Percentiles rank a stretch among this genome's conserved stretches.
These are phyloP conservation scores for Thelonectria blattea DNA, from an alignment of 2,329 filamentous ascomycete genomes.

Conservation along the genomic window DNA sequence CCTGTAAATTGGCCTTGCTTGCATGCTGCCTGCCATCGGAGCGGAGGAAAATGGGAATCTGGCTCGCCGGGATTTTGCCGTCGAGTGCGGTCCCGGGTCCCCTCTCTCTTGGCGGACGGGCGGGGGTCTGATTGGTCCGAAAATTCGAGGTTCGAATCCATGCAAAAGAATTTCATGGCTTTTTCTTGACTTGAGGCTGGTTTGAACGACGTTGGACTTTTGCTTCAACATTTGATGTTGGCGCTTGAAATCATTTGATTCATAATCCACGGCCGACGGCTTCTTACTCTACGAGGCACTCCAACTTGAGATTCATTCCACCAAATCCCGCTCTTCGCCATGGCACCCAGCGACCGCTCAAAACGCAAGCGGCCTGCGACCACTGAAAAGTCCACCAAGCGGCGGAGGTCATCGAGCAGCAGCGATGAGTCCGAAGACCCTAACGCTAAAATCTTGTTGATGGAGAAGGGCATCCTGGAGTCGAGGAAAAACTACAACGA, in stretches of 20 bases:
- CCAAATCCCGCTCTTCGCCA: constrained; percentile 22
- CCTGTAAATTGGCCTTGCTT: constrained; percentile 8
- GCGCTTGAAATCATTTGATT: not conserved
- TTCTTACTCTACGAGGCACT: not conserved
- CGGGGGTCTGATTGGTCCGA: constrained; percentile 38
- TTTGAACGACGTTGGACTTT: constrained; percentile 3
- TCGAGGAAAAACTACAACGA: constrained; percentile 94
- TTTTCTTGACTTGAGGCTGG: constrained; percentile 26
- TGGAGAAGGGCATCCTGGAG: constrained; percentile 83
- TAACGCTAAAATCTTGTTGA: constrained; percentile 70
- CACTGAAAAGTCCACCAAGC: constrained; percentile 56
- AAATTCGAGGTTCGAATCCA: constrained; percentile 31
- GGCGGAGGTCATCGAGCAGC: constrained; percentile 55
- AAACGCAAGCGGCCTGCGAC: constrained; percentile 60
- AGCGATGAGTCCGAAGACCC: constrained; percentile 58
- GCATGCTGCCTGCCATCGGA: constrained; percentile 12
- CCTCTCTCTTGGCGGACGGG: constrained; percentile 10
- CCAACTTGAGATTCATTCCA: not conserved
- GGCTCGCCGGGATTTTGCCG: constrained; percentile 39
- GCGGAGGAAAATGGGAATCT: constrained; percentile 28
- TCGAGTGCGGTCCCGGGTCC: constrained; percentile 4
- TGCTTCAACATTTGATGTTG: constrained; percentile 12
- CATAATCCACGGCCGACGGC: not conserved
- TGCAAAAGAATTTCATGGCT: constrained; percentile 42
- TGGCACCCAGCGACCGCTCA: constrained; percentile 42